phyloP scores from a whole-genome alignment of 176 grass and related monocot genomes.

The Eleusine indica region DNA sequence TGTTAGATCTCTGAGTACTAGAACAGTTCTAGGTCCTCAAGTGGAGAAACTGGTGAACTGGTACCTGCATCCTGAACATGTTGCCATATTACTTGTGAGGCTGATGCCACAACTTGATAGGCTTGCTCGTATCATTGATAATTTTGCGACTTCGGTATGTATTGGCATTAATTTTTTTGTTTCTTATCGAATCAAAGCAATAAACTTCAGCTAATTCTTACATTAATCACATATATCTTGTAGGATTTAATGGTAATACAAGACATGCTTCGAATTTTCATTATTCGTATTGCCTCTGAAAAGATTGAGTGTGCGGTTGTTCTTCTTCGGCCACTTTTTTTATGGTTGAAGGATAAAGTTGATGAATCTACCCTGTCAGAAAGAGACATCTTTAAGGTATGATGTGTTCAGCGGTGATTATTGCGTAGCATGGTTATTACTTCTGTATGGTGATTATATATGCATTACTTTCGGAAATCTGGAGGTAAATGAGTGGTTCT shows the following conservation, averaged over 20 bases:
- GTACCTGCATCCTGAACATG: constrained; percentile 77
- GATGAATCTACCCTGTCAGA: constrained; percentile 69
- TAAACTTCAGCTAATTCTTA: constrained; percentile 34
- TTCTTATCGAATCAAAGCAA: constrained; percentile 34
- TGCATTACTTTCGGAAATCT: neutral
- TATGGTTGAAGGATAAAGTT: constrained; percentile 75
- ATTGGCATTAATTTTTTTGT: constrained; percentile 33
- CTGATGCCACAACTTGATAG: constrained; percentile 91
- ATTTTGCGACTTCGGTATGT: constrained; percentile 93
- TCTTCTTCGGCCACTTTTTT: constrained; percentile 77
- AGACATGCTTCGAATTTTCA: constrained; percentile 95
- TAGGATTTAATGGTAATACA: constrained; percentile 88
- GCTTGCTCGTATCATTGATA: constrained; percentile 74
- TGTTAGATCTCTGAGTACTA: constrained; percentile 81
- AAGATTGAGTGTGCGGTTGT: constrained; percentile 79
- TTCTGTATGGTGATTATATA: neutral
- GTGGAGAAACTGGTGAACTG: constrained; percentile 83
- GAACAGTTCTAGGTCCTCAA: constrained; percentile 77
- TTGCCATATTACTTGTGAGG: constrained; percentile 64
- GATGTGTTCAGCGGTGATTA: constrained; percentile 1
- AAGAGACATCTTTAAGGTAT: constrained; percentile 80
- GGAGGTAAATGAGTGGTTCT: neutral
- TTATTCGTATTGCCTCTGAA: constrained; percentile 82
- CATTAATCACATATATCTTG: constrained; percentile 2
- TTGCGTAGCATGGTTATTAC: neutral